Evolutionary conservation across 1,139 yeast species (phyloP).

Genomic region (Suhomyces coccinellae): DNA sequence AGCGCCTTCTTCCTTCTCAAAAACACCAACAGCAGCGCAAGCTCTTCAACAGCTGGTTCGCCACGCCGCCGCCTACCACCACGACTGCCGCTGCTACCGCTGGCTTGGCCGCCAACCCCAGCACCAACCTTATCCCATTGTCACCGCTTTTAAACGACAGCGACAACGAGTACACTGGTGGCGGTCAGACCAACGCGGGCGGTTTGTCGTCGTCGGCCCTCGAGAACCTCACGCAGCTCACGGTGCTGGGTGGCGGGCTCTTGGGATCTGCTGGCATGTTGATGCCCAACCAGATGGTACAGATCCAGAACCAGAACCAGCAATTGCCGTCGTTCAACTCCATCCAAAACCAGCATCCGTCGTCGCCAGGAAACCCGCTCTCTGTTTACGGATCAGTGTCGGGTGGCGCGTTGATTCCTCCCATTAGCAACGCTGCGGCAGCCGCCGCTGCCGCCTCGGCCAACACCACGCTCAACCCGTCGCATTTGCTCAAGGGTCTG

Average conservation of each 20-base stretch:
- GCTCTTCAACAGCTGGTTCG: slow-evolving; percentile 21
- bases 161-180: slow-evolving; percentile 26
- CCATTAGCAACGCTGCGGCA: slow-evolving; percentile 2
- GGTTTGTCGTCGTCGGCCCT: slow-evolving; percentile 11
- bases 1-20: slow-evolving; percentile 1
- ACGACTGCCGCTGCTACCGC: not conserved
- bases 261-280: slow-evolving; percentile 6
- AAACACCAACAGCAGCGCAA: slow-evolving; percentile 14
- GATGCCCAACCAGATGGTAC: slow-evolving; percentile 21
- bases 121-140: slow-evolving; percentile 33
- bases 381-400: slow-evolving; percentile 1
- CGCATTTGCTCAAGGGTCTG: slow-evolving; percentile 13
- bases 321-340: slow-evolving; percentile 42
- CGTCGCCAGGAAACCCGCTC: slow-evolving; percentile 11
- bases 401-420: slow-evolving; percentile 11
- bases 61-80: slow-evolving; percentile 5
- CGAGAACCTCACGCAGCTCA: slow-evolving; percentile 20
- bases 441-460: no score
- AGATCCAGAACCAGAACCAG: slow-evolving; percentile 32
- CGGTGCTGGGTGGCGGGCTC: not conserved
- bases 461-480: slow-evolving; percentile 14
- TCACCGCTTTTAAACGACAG: slow-evolving; percentile 40
- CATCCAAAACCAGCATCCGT: slow-evolving; percentile 36
- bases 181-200: slow-evolving; percentile 13
- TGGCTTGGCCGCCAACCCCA: slow-evolving; percentile 10